Evolutionary conservation across 208 protist genomes (phyloP), one percentile per base, ranked within the genome.

Genomic region (Leishmania braziliensis): DNA sequence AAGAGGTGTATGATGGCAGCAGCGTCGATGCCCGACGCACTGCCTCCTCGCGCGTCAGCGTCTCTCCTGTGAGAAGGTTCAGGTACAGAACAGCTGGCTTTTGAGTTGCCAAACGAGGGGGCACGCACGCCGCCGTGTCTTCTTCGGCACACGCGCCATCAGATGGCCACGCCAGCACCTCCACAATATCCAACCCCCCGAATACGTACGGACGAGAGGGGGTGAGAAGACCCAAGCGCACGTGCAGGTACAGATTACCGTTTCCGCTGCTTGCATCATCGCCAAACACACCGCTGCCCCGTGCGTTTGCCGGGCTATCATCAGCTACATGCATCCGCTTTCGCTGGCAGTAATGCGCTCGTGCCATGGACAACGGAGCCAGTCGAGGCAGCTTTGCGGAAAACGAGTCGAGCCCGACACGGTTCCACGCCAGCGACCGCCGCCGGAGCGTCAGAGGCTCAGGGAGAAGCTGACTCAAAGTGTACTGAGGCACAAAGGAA

Each of bases 151-250:
- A 78, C 48, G 56, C 77, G 8, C 65, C 76, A 60, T 70, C 78
- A 46, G 71, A 75, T 51, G 51, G 83, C 75, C 73, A 82, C 36
- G 74, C 78, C 51, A 94, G 72, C 60, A 87, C 89, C 81, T 94
- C 86, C 51, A 94, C 84, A 68, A 84, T 86, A 58, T 92, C 86
- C 72, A 88, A 82, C 0, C 94, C 94, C 43, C 94, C 94, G 82
- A 95, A 97, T 20, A 91, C 86, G 39, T 76, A 84, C 23, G 94
- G 94, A 26, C 89, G 79, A 36, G 91, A 92, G 29, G 92, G 84
- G n/a, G 94, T 97, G 51, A 97, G 88, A 48, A 97, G 79, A 3
- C 91, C 89, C 12, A 93, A 80, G 29, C 92, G 88, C 43, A 91
- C 84, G 84, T 95, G 91, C 29, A 97, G 84, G 79, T 93, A 97